Evolutionary conservation across 805 yeast genomes (phyloP).

Genomic region (Candida adriatica): DNA sequence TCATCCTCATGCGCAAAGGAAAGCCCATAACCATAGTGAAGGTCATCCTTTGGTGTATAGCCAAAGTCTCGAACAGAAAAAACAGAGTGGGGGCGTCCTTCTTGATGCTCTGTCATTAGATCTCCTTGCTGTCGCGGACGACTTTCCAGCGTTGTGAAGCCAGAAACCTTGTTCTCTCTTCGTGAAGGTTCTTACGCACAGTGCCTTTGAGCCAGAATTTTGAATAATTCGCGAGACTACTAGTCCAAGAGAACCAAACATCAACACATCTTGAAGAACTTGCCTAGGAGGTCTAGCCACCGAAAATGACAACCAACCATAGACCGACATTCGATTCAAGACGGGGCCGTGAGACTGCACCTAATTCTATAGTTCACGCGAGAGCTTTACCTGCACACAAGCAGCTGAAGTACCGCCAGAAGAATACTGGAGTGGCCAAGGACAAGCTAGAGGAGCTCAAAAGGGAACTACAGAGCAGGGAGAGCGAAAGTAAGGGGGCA

Average conservation of each 20-base stretch:
- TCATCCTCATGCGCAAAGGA: constrained; percentile 1
- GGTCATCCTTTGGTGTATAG: constrained; percentile 60
- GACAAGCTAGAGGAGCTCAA: constrained; percentile 17
- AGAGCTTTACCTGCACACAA: constrained; percentile 49
- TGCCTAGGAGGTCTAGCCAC: too few relatives aligned
- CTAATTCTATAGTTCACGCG: constrained; percentile 44
- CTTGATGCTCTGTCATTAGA: too few relatives aligned
- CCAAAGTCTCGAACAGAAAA: constrained; percentile 77
- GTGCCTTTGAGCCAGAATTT: too few relatives aligned
- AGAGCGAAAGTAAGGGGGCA: constrained; percentile 15
- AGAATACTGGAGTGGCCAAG: constrained; percentile 3
- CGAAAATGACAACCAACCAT: constrained; percentile 65
- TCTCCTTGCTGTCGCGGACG: too few relatives aligned
- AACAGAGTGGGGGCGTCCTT: constrained; percentile 7
- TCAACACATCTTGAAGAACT: too few relatives aligned
- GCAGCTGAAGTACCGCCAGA: constrained; percentile 40
- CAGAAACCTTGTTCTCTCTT: too few relatives aligned
- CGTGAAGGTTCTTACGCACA: too few relatives aligned
- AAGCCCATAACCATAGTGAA: constrained; percentile 44
- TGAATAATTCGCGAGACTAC: too few relatives aligned
- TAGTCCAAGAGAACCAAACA: too few relatives aligned
- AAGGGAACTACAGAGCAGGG: constrained; percentile 13
- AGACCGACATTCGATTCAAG: constrained; percentile 65
- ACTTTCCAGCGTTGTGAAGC: too few relatives aligned
- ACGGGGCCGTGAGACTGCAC: constrained; percentile 38